Base-by-base conservation (phyloP, 352 stramenopile species). In the Globisporangium cederbergense region DNA sequence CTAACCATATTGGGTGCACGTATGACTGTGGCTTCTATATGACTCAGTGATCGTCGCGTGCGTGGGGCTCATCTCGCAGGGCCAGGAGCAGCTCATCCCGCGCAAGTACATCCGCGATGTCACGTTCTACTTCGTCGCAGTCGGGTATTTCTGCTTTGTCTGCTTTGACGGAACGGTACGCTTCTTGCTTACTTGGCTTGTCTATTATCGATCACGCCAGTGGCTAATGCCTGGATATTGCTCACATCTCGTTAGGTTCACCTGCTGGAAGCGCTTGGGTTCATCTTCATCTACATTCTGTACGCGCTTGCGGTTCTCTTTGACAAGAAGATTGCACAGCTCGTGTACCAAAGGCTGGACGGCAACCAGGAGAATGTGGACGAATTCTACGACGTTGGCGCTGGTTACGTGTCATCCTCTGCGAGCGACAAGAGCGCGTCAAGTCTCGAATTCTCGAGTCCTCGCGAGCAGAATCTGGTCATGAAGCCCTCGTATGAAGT, bases 31-130 rank as follows among this genome's bases (percentile, higher is more conserved):
- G 25, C 4, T 58, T 7, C 11, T 16, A 18, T n/a, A 18, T 11
- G 22, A 11, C 4, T n/a, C 28, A 77, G 85, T 91, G 22, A 87
- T 91, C 61, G 81, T 66, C 6, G 86, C 83, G n/a, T 86, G 79
- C 50, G 81, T 92, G 53, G 83, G 83, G 0, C 53, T 94, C 7
- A 79, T 83, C 0, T 92, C 86, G 8, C 70, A 87, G 55, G 80
- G 71, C 6, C 81, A 92, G 28, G 77, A 90, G 54, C 83, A 92
- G 60, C 68, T 94, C 30, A 89, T 92, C 34, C 86, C 86, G 14
- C 78, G 81, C 60, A 91, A 88, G 53, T 94, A 75, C 62, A 56
- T 89, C 20, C 83, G 86, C 18, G 86, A 94, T 53, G 83, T 94
- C 8, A 51, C 74, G 2, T 92, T 92, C 58, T 94, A 94, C 72